Conservation (phyloP, 352 stramenopile genomes). For the Globisporangium camurandrum region DNA sequence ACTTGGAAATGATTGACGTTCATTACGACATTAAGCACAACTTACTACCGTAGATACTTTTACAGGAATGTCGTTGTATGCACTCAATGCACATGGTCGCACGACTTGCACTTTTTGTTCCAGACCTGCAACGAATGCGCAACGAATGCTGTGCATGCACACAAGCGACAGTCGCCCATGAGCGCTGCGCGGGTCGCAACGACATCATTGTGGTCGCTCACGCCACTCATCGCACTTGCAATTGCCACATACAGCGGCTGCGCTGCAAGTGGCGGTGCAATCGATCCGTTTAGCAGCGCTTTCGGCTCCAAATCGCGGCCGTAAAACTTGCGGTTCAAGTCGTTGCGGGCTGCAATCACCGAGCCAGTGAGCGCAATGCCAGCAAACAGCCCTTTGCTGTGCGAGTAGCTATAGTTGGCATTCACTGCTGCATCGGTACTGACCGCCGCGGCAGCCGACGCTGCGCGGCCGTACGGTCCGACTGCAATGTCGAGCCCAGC, state of each 20-base stretch:
- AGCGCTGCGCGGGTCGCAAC: constrained; percentile 22
- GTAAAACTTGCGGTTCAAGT: constrained; percentile 92
- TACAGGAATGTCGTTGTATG: no score
- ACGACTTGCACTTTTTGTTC: constrained; percentile 64
- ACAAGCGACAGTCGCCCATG: constrained; percentile 34
- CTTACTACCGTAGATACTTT: no score
- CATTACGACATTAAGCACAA: no score
- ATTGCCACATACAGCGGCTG: constrained; percentile 55
- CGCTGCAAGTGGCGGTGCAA: constrained; percentile 34
- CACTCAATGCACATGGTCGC: constrained; percentile 43
- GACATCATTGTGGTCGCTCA: constrained; percentile 31
- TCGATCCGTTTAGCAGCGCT: constrained; percentile 32
- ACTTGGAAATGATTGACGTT: no score
- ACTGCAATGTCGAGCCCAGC: constrained; percentile 68
- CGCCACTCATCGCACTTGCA: constrained; percentile 29
- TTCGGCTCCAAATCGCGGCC: constrained; percentile 46
- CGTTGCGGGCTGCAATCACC: constrained; percentile 70
- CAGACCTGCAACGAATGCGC: constrained; percentile 39
- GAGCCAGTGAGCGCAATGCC: constrained; percentile 71
- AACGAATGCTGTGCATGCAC: constrained; percentile 34
- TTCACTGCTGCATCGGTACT: constrained; percentile 47
- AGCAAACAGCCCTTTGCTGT: constrained; percentile 67
- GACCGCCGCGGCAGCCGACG: constrained; percentile 55
- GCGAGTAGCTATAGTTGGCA: constrained; percentile 75
- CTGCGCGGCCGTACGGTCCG: constrained; percentile 57